Evolutionary conservation across 306 rosid genomes (phyloP).

Genomic region (Begonia masoniana): DNA sequence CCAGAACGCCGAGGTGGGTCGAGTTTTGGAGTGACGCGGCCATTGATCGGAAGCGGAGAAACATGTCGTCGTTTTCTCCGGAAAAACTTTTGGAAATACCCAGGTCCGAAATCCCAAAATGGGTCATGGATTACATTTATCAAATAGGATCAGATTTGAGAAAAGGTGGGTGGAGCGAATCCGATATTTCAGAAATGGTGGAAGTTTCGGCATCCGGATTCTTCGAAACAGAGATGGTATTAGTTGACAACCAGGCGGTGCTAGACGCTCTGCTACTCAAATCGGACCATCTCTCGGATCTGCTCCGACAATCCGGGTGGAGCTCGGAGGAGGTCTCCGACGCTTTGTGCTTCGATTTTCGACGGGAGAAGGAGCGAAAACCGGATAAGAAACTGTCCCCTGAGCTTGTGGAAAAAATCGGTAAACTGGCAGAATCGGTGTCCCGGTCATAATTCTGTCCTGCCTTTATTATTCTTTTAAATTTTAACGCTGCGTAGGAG

Average conservation of each 20-base stretch:
- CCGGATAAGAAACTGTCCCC: constrained; percentile 81
- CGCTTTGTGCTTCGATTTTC: constrained; percentile 79
- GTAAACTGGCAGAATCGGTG: constrained; percentile 86
- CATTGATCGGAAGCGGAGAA: constrained; percentile 57
- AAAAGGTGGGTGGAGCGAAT: constrained; percentile 82
- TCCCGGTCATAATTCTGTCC: constrained; percentile 33
- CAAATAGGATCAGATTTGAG: constrained; percentile 64
- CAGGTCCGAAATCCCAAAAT: constrained; percentile 33
- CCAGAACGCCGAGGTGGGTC: constrained; percentile 91
- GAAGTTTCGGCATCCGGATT: constrained; percentile 73
- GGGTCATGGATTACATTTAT: constrained; percentile 77
- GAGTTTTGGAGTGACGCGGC: constrained; percentile 98
- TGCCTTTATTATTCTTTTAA: constrained; percentile 1
- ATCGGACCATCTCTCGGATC: constrained; percentile 61
- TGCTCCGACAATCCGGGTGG: constrained; percentile 93
- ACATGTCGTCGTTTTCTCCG: constrained; percentile 53
- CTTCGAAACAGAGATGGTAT: constrained; percentile 60
- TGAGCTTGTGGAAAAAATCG: constrained; percentile 51
- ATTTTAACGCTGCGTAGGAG: constrained; percentile 13
- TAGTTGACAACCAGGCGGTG: constrained; percentile 78
- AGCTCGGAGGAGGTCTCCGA: constrained; percentile 93
- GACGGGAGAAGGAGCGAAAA: constrained; percentile 77
- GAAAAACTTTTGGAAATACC: constrained; percentile 62
- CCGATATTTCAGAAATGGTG: constrained; percentile 67
- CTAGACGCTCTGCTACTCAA: constrained; percentile 74